Evolutionary conservation across 345 rosid species (phyloP), one percentile per base, ranked within the genome.

Genomic region (Hypericum androsaemum): DNA sequence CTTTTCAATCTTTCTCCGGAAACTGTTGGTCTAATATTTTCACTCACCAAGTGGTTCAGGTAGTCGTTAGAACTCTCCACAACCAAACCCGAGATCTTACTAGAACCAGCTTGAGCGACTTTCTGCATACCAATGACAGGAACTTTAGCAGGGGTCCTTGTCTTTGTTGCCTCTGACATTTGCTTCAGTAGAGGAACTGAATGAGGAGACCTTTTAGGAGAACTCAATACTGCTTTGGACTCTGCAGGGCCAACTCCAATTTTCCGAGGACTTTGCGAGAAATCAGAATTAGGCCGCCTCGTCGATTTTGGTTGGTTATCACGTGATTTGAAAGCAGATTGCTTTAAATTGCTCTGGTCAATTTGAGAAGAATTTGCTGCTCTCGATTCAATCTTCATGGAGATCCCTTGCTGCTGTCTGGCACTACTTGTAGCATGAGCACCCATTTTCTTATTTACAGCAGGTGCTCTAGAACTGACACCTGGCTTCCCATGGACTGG

Each of bases 401-500:
- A 59, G 62, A 51, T 62, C 28, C 59, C 68, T 41, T 44, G 68
- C 9, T 40, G 64, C n/a, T 58, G 41, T 50, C 38, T 28, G 59
- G 10, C 32, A 47, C 50, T 47, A 53, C 40, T 12, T n/a, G 39
- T 54, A 41, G 13, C 16, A 44, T 49, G 57, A 36, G 60, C 53
- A 45, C 68, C 69, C 52, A 56, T 51, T 49, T 62, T 59, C 72
- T 74, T 75, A 50, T 56, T 67, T 57, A 64, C 57, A 16, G 59
- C 17, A 43, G 75, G 57, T 37, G 50, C 69, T 57, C 57, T 75
- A 43, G 51, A 59, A 69, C 56, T 74, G 65, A 53, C 67, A 14
- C 57, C 60, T 58, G 73, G 59, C 60, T 70, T 81, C 59, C 80
- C 84, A 61, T 84, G 84, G 67, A 87, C 75, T 41, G 98, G 96